phyloP scores from a whole-genome alignment of 2,329 filamentous ascomycete species.

The Penicillium hordei region DNA sequence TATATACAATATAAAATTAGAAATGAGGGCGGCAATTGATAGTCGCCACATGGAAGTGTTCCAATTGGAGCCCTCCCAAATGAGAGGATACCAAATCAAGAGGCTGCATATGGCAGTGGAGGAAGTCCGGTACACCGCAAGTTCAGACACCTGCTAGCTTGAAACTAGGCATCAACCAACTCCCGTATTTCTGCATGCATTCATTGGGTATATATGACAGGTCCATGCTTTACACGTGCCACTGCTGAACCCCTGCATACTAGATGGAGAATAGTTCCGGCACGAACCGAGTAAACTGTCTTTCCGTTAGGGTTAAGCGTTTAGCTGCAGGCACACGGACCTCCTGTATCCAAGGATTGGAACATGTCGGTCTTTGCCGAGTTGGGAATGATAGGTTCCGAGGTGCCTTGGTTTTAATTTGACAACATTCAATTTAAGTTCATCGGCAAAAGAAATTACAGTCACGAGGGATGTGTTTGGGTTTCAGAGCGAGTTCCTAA shows the following conservation, averaged over 20 bases:
- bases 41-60: not conserved
- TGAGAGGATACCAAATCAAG: not conserved
- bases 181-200: not conserved
- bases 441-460: not conserved
- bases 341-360: not conserved
- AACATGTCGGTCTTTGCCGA: not conserved
- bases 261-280: constrained; percentile 6
- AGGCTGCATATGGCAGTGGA: not conserved
- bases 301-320: constrained; percentile 5
- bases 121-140: not conserved
- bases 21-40: not conserved
- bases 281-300: constrained; percentile 5
- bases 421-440: not conserved
- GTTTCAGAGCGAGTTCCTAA: not conserved
- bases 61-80: not conserved
- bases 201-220: not conserved
- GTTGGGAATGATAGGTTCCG: not conserved
- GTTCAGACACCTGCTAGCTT: not conserved
- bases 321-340: not conserved
- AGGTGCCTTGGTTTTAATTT: not conserved
- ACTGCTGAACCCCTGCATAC: not conserved
- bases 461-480: not conserved
- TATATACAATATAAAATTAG: not conserved
- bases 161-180: not conserved
- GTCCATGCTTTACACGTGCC: constrained; percentile 2